Percentiles rank a stretch among this genome's conserved stretches.
Conservation (phyloP, 768 basidiomycete genomes). For the Termitomyces sp. region DNA sequence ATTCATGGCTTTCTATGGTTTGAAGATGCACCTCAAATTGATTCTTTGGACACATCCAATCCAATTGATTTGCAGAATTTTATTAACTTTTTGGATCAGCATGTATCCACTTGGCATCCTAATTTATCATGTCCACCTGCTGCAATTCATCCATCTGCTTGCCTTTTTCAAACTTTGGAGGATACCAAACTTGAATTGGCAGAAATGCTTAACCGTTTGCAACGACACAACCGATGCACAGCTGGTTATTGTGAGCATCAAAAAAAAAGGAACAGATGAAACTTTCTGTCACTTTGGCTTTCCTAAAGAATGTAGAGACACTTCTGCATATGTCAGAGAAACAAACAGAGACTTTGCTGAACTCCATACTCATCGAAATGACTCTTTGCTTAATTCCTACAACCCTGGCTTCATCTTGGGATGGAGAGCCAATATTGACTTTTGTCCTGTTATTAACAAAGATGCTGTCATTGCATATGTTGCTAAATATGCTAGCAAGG, state of each 20-base stretch:
- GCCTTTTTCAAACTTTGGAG: background rate
- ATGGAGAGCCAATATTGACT: constrained; percentile 20
- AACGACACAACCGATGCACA: background rate
- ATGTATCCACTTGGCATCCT: background rate
- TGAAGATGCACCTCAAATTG: too few relatives aligned
- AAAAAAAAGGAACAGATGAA: too few relatives aligned
- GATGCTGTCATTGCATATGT: too few relatives aligned
- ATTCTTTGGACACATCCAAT: constrained; percentile 1
- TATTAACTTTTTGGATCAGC: background rate
- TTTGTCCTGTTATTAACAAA: too few relatives aligned
- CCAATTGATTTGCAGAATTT: constrained; percentile 6
- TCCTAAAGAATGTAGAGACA: constrained; percentile 7
- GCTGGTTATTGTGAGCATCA: constrained; percentile 1
- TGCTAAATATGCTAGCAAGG: too few relatives aligned
- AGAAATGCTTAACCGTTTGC: constrained; percentile 3
- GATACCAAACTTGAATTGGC: background rate
- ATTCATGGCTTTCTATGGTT: too few relatives aligned
- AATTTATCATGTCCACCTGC: background rate
- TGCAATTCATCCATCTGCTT: constrained; percentile 1
- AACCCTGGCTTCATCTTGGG: constrained; percentile 12
- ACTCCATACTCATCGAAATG: constrained; percentile 12
- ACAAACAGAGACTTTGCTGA: constrained; percentile 1
- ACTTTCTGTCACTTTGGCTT: constrained; percentile 8
- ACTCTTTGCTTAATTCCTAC: constrained; percentile 15
- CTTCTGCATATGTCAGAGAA: constrained; percentile 1